Percentiles rank a stretch among this genome's conserved stretches.
Evolutionary conservation across 2,329 filamentous ascomycete genomes (phyloP).

Genomic region (Uncinocarpus reesii): DNA sequence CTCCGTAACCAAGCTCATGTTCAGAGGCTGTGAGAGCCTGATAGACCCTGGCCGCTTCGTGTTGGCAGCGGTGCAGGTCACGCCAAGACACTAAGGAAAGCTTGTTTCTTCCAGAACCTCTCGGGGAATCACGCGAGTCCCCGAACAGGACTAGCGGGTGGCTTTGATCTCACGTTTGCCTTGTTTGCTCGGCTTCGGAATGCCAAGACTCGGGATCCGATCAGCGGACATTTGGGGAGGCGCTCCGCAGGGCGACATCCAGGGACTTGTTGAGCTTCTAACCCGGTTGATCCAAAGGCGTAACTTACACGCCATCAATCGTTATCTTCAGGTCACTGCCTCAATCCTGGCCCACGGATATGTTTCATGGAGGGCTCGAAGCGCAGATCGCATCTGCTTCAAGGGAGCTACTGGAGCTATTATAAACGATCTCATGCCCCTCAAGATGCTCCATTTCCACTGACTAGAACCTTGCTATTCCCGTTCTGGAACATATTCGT

Average conservation of each 20-base stretch:
- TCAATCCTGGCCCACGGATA: background rate
- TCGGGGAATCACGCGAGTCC: conserved; percentile 7
- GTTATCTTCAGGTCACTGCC: background rate
- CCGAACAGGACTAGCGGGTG: conserved; percentile 7
- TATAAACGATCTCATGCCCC: background rate
- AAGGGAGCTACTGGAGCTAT: no score
- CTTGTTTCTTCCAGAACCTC: background rate
- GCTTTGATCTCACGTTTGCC: background rate
- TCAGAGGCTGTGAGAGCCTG: background rate
- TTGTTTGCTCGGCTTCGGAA: background rate
- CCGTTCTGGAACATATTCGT: conserved; percentile 5
- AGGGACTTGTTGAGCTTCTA: background rate
- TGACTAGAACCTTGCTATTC: background rate
- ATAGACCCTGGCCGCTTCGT: no score
- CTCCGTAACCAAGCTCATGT: no score
- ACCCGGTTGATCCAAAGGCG: no score
- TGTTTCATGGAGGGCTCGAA: background rate
- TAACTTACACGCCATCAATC: no score
- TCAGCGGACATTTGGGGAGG: background rate
- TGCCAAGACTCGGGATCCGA: background rate
- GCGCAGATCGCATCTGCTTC: no score
- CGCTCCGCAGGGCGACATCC: background rate
- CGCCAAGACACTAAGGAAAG: background rate
- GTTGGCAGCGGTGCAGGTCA: no score
- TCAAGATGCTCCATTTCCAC: background rate